phyloP scores from a whole-genome alignment of 148 eudicot species.

The Amaranthus hypochondriacus region DNA sequence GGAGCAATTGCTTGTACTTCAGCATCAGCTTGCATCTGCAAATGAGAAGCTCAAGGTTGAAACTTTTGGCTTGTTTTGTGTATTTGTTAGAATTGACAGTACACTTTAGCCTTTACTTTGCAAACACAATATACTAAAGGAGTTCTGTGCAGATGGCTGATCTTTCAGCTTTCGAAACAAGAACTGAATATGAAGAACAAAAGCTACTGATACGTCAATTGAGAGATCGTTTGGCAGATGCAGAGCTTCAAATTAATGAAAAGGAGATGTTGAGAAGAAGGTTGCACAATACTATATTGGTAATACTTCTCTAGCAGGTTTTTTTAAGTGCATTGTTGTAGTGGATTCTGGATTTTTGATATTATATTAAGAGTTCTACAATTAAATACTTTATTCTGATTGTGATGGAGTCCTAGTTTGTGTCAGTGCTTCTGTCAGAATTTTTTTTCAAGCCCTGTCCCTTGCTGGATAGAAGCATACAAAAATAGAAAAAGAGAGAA shows the following conservation, averaged over 20 bases:
- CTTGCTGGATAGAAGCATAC: no score
- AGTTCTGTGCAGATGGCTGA: constrained; percentile 51
- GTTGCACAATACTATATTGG: constrained; percentile 75
- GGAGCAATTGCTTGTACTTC: constrained; percentile 43
- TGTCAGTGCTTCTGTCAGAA: no score
- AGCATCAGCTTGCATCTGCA: constrained; percentile 49
- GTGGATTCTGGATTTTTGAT: no score
- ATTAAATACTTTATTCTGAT: no score
- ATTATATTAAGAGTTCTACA: no score
- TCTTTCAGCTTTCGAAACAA: constrained; percentile 46
- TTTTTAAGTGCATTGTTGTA: no score
- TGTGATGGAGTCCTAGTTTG: no score
- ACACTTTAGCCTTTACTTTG: background rate
- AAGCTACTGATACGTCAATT: constrained; percentile 33
- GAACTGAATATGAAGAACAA: constrained; percentile 45
- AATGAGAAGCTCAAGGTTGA: constrained; percentile 60
- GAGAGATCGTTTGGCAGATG: constrained; percentile 46
- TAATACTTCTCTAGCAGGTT: constrained; percentile 16
- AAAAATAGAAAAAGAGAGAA: no score
- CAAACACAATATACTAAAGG: background rate
- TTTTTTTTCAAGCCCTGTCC: no score
- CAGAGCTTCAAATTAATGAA: constrained; percentile 52
- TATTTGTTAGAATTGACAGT: background rate
- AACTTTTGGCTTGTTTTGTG: no score
- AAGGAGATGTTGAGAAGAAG: constrained; percentile 64